A percentile compares a stretch with the other conserved stretches of the same genome.
Conservation (phyloP, 129 eudicot genomes). For the Centaurea solstitialis region DNA sequence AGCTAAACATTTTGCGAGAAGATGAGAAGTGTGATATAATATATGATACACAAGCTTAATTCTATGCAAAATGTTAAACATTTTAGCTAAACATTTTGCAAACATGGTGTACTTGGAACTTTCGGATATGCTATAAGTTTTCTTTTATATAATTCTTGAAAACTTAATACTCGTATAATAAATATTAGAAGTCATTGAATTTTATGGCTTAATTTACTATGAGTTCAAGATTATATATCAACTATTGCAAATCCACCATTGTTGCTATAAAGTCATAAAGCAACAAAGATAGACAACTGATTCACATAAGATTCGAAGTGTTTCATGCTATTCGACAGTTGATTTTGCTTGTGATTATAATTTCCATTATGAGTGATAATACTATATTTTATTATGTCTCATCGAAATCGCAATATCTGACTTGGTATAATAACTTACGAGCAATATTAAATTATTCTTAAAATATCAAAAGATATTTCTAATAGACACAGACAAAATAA, state of each 20-base stretch:
- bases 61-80: too few species aligned
- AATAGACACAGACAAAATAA: not conserved
- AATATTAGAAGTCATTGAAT: not conserved
- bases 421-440: not conserved
- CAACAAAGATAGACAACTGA: not conserved
- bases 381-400: not conserved
- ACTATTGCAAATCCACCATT: slow-evolving; percentile 4
- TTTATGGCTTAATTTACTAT: not conserved
- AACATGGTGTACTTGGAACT: not conserved
- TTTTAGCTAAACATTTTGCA: too few species aligned
- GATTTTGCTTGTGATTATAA: slow-evolving; percentile 16
- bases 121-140: too few species aligned
- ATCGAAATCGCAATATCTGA: not conserved
- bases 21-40: too few species aligned
- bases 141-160: too few species aligned
- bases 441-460: not conserved
- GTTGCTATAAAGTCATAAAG: slow-evolving; percentile 24
- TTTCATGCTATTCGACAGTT: slow-evolving; percentile 12
- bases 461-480: not conserved
- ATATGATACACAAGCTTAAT: too few species aligned
- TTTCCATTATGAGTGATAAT: not conserved
- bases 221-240: slow-evolving; percentile 1
- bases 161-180: not conserved
- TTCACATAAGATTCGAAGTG: slow-evolving; percentile 18
- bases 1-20: too few species aligned